These are phyloP conservation scores for Lathyrus tuberosus DNA, from an alignment of 306 rosid species.

Conservation along the genomic window DNA sequence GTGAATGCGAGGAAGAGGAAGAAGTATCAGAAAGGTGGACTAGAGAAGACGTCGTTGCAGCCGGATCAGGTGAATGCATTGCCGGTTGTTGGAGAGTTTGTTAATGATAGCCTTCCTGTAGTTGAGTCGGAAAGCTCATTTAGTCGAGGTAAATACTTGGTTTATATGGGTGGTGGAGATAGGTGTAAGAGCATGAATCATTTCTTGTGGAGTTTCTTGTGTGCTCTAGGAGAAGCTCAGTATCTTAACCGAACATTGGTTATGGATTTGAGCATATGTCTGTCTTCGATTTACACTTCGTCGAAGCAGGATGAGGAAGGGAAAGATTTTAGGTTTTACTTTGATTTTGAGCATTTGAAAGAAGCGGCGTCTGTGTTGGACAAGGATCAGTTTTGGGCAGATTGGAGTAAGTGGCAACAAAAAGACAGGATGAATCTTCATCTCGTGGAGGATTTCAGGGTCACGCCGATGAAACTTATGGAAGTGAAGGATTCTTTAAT, in stretches of 20 bases:
- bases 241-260: constrained; percentile 94
- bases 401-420: constrained; percentile 85
- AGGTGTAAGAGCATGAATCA: constrained; percentile 98
- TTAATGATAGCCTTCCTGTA: constrained; percentile 82
- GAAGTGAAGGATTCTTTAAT: constrained; percentile 75
- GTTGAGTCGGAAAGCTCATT: constrained; percentile 87
- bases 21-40: constrained; percentile 65
- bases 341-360: constrained; percentile 93
- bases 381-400: constrained; percentile 86
- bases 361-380: constrained; percentile 92
- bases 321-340: constrained; percentile 94
- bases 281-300: constrained; percentile 78
- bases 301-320: constrained; percentile 89
- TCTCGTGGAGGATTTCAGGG: constrained; percentile 78
- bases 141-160: constrained; percentile 70
- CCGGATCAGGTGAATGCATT: constrained; percentile 46
- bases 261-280: constrained; percentile 92
- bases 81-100: constrained; percentile 86
- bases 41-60: constrained; percentile 63
- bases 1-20: constrained; percentile 90
- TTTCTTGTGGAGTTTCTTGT: constrained; percentile 94
- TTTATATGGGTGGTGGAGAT: constrained; percentile 83
- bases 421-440: constrained; percentile 67
- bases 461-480: constrained; percentile 86
- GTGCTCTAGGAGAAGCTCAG: constrained; percentile 97